Base-by-base conservation (phyloP, 768 basidiomycete species). In the Tricholoma terreum region DNA sequence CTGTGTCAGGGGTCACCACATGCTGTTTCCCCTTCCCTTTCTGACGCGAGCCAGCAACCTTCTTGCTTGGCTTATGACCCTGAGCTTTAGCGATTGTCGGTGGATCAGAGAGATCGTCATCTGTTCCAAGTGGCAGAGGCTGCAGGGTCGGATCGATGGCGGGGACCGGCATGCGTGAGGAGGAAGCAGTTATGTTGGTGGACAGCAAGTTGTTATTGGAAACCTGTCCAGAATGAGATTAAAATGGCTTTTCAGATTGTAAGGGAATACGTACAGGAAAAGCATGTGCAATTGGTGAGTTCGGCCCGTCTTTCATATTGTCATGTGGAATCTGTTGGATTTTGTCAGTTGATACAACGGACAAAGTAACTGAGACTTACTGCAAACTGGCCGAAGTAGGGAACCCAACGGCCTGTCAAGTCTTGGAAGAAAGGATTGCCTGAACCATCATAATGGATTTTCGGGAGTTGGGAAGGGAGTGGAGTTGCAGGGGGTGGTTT, bases 391-490 rank as follows among this genome's bases (percentile, higher is more conserved):
- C 33, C 33, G 21, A 33, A 52, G 51, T 52, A 52, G 11, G 51
- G 51, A 36, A 52, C 51, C 31, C 17, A 52, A 21, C 51, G 24
- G 51, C 51, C 51, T n/a, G 31, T 31, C 33, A 22, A 14, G 22
- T 52, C 51, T 35, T 52, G 51, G 34, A 31, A 52, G 36, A 52
- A 31, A 17, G 51, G 51, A 22, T 30, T 35, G 11, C 51, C 33
- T 14, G 51, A n/a, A 33, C 36, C 51, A 36, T 52, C 51, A 36
- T 52, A 52, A 22, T 35, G 51, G 34, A 52, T 52, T 31, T 22
- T 52, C 7, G 33, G 51, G 17, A 42, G 17, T 42, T 42, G 40
- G 17, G 40, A 19, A 42, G 40, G 17, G n/a, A 17, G 17, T 42
- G 40, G 17, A 42, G 40, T 19, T 42, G 40, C 17, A 42, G 40